Base-by-base conservation (phyloP, 768 basidiomycete species). In the Auriscalpium orientale region DNA sequence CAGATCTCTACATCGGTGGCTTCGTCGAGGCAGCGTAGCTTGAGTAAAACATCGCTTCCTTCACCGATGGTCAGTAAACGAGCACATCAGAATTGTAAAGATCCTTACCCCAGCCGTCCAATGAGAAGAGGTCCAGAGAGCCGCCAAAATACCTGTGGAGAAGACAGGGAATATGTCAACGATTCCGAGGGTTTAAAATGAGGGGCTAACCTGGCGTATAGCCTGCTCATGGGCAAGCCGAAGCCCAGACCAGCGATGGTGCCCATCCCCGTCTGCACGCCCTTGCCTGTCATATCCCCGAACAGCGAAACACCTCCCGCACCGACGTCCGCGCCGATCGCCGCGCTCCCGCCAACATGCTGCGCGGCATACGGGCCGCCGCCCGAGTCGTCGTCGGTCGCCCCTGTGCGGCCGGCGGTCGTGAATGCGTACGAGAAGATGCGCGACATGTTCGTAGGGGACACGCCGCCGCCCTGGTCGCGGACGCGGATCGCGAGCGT, bases 351-450 rank as follows among this genome's bases (percentile, higher is more conserved):
- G 18, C 88, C 84, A n/a, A 89, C 71, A 60, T 87, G 79, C 64
- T 91, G 85, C 45, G 87, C 86, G 45, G 86, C 87, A 60, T 90
- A 89, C 1, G 89, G 89, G 0, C 88, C 89, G 35, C 82, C 85
- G 10, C 72, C 64, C 4, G 68, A 76, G 49, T 75, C 76, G 9
- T 68, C 73, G 20, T 67, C 61, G 73, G 5, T 61, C 54, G 21
- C 35, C 10, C 72, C 73, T 38, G 70, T 72, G 45, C 78, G 72
- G 7, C 83, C 85, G 3, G 90, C 91, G 5, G 92, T 93, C 5
- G 91, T 93, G 67, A 93, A 95, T 7, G 90, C 90, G 68, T 95
- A 95, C 16, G 91, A 91, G 70, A 95, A 95, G 55, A 95, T 88
- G 46, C 82, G 80, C 18, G 79, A 73, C 77, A 93, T 81, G 67